These are phyloP conservation scores for Talaromyces nanjingensis DNA, from an alignment of 495 filamentous ascomycete species.

Conservation along the genomic window DNA sequence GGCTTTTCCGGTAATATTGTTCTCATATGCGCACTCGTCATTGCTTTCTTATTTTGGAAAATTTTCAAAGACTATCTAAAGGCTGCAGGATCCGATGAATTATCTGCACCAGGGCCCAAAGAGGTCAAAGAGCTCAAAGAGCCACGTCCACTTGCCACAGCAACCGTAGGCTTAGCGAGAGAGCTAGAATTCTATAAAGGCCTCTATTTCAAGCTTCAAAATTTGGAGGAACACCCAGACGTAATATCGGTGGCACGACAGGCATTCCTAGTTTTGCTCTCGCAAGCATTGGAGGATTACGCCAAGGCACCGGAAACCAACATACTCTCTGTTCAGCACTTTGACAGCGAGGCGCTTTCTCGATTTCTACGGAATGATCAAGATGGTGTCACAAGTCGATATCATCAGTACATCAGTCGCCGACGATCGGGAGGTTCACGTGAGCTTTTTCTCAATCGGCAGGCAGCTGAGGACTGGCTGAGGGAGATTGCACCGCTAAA, in stretches of 20 bases:
- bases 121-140: background rate
- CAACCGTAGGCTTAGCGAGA: background rate
- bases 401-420: slow-evolving; percentile 26
- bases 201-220: slow-evolving; percentile 35
- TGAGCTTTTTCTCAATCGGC: slow-evolving; percentile 28
- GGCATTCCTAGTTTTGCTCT: slow-evolving; percentile 22
- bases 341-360: slow-evolving; percentile 19
- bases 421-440: slow-evolving; percentile 11
- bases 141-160: background rate
- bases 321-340: slow-evolving; percentile 30
- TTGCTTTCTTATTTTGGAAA: background rate
- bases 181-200: slow-evolving; percentile 18
- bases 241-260: slow-evolving; percentile 22
- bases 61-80: background rate
- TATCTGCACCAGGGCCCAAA: background rate
- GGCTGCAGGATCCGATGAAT: background rate
- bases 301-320: slow-evolving; percentile 9
- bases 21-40: background rate
- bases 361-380: slow-evolving; percentile 25
- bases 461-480: slow-evolving; percentile 36
- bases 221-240: slow-evolving; percentile 30
- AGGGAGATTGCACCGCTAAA: slow-evolving; percentile 37
- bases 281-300: slow-evolving; percentile 21
- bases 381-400: slow-evolving; percentile 18
- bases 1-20: background rate